Conservation (phyloP, 805 yeast genomes). For the Pichia ethanolica region DNA sequence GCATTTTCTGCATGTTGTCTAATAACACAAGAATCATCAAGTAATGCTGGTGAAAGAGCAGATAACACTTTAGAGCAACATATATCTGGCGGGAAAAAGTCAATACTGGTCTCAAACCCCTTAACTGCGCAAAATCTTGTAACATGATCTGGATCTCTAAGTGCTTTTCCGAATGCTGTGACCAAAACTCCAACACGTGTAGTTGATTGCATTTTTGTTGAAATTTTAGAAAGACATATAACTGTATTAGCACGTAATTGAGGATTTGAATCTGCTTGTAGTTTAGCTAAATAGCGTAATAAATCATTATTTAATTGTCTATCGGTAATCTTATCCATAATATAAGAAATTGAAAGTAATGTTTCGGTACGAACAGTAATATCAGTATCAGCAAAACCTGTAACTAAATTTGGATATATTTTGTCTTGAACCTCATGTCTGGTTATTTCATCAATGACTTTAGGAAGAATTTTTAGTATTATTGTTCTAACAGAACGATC, state of each 20-base stretch:
- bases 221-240: constrained; percentile 58
- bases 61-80: constrained; percentile 77
- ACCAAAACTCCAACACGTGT: constrained; percentile 69
- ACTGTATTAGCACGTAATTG: constrained; percentile 75
- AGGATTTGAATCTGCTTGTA: constrained; percentile 70
- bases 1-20: constrained; percentile 65
- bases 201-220: constrained; percentile 44
- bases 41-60: constrained; percentile 73
- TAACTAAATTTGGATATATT: constrained; percentile 59
- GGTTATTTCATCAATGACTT: constrained; percentile 41
- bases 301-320: constrained; percentile 84
- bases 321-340: constrained; percentile 61
- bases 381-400: constrained; percentile 84
- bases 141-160: constrained; percentile 71
- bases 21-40: constrained; percentile 67
- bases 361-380: constrained; percentile 76
- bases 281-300: constrained; percentile 69
- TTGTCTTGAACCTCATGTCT: constrained; percentile 59
- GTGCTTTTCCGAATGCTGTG: constrained; percentile 79
- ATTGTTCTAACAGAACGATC: constrained; percentile 75
- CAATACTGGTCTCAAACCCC: constrained; percentile 60
- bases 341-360: constrained; percentile 48
- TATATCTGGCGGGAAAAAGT: constrained; percentile 62
- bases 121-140: constrained; percentile 69
- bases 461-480: constrained; percentile 57